These are phyloP conservation scores for Talaromyces sp. DNA, from an alignment of 2,329 filamentous ascomycete species.

Conservation along the genomic window DNA sequence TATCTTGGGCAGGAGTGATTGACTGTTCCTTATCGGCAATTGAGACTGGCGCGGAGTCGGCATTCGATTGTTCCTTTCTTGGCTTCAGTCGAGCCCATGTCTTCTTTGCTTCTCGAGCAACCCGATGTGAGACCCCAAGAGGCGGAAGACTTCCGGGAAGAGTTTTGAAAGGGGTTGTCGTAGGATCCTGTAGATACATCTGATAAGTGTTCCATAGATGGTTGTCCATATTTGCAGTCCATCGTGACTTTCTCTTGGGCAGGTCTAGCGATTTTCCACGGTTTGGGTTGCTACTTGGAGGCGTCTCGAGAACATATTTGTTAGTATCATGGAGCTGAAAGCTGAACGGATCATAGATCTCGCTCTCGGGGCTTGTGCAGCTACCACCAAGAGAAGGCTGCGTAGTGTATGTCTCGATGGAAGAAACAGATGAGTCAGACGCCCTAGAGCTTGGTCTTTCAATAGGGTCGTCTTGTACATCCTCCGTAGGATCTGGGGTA, in stretches of 20 bases:
- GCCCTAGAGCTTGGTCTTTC: constrained; percentile 55
- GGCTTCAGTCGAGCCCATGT: constrained; percentile 53
- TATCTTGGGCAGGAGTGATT: constrained; percentile 43
- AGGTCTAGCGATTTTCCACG: constrained; percentile 26
- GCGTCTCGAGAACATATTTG: constrained; percentile 38
- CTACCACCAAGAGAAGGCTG: constrained; percentile 57
- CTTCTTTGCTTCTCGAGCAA: constrained; percentile 58
- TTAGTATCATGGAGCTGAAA: constrained; percentile 40
- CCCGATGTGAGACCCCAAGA: constrained; percentile 61
- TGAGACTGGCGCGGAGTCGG: not conserved
- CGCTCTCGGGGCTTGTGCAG: constrained; percentile 59
- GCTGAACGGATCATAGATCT: constrained; percentile 54
- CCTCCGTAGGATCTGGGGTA: constrained; percentile 32
- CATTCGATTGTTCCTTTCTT: constrained; percentile 26
- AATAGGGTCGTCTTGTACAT: constrained; percentile 40
- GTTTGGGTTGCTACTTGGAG: constrained; percentile 32
- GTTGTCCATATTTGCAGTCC: constrained; percentile 62
- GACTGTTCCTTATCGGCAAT: not conserved
- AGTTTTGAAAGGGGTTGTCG: constrained; percentile 64
- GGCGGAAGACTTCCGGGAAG: constrained; percentile 61
- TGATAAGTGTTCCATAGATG: constrained; percentile 65
- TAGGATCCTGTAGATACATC: constrained; percentile 62
- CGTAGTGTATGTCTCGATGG: constrained; percentile 54
- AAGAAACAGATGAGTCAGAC: constrained; percentile 61
- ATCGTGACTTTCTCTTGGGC: constrained; percentile 36